Conservation (phyloP, 225 moss, liverwort and hornwort species). For the Bryoerythrophyllum caledonicum region DNA sequence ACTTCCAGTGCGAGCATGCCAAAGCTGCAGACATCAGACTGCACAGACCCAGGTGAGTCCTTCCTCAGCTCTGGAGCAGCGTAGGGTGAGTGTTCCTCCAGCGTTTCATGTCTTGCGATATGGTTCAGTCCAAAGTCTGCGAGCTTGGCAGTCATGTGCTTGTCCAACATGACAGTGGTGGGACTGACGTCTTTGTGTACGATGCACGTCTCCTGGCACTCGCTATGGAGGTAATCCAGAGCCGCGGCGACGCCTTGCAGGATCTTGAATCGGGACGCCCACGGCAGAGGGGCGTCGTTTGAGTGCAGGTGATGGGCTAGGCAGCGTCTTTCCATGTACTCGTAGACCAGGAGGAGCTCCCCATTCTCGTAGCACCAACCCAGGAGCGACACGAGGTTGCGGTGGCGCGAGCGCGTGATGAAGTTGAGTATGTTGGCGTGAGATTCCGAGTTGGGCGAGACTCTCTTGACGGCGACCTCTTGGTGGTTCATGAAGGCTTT, state of each 20-base stretch:
- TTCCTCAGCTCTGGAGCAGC: background rate
- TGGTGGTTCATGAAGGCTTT: background rate
- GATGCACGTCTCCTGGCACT: background rate
- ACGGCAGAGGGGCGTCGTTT: background rate
- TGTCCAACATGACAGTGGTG: background rate
- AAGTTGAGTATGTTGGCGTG: background rate
- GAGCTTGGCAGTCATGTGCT: slow-evolving; percentile 13
- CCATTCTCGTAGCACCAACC: slow-evolving; percentile 9
- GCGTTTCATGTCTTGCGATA: background rate
- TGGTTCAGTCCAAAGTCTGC: background rate
- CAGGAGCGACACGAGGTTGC: background rate
- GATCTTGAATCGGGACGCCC: slow-evolving; percentile 3
- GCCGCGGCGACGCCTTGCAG: background rate
- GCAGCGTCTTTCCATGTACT: background rate
- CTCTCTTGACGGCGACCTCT: background rate
- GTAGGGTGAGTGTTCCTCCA: background rate
- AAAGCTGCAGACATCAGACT: slow-evolving; percentile 13
- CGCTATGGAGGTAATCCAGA: slow-evolving; percentile 3
- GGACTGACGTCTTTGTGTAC: background rate
- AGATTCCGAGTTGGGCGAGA: background rate
- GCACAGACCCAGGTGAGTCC: background rate
- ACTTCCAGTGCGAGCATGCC: slow-evolving; percentile 15
- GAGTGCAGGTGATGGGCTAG: background rate
- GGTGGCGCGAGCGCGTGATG: background rate
- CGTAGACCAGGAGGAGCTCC: background rate